These are phyloP conservation scores for Umbilicaria muhlenbergii DNA, from an alignment of 495 filamentous ascomycete genomes.

Conservation along the genomic window DNA sequence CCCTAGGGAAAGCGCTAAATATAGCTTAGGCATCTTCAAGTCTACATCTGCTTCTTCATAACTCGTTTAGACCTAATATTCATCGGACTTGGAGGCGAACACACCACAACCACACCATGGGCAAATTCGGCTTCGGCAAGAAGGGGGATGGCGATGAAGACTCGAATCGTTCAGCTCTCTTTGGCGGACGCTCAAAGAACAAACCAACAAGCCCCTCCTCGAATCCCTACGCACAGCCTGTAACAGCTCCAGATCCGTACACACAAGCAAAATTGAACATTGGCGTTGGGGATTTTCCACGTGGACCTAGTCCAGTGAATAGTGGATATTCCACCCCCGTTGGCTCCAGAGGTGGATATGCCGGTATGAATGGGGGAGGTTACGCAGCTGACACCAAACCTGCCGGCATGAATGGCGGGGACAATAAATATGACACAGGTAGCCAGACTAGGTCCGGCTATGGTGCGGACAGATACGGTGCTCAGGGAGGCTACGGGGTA, in stretches of 20 bases:
- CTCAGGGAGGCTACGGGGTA: slow-evolving; percentile 46
- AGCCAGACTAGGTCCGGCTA: slow-evolving; percentile 25
- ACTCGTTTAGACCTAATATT: too few species aligned
- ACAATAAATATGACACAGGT: slow-evolving; percentile 24
- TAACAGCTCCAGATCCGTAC: slow-evolving; percentile 43
- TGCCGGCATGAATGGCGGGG: slow-evolving; percentile 27
- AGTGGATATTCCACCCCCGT: slow-evolving; percentile 4
- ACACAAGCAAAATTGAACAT: slow-evolving; percentile 39
- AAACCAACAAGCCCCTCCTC: slow-evolving; percentile 35
- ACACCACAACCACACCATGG: slow-evolving; percentile 33
- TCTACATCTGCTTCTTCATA: too few species aligned
- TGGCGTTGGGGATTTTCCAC: slow-evolving; percentile 16
- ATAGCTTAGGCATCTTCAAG: too few species aligned
- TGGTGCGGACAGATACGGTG: slow-evolving; percentile 45
- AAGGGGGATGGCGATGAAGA: slow-evolving; percentile 44
- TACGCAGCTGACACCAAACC: slow-evolving; percentile 18
- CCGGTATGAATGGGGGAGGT: slow-evolving; percentile 4
- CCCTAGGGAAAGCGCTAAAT: too few species aligned
- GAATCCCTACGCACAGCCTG: slow-evolving; percentile 58
- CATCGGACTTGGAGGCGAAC: too few species aligned
- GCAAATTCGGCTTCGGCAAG: slow-evolving; percentile 49
- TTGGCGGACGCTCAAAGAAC: slow-evolving; percentile 43
- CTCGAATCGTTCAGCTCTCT: slow-evolving; percentile 40
- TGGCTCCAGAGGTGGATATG: slow-evolving; percentile 1
- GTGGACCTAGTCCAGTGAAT: slow-evolving; percentile 18